Evolutionary conservation across 1,284 basidiomycete species (phyloP), one percentile per base, ranked within the genome.

Genomic region (Malassezia pachydermatis): DNA sequence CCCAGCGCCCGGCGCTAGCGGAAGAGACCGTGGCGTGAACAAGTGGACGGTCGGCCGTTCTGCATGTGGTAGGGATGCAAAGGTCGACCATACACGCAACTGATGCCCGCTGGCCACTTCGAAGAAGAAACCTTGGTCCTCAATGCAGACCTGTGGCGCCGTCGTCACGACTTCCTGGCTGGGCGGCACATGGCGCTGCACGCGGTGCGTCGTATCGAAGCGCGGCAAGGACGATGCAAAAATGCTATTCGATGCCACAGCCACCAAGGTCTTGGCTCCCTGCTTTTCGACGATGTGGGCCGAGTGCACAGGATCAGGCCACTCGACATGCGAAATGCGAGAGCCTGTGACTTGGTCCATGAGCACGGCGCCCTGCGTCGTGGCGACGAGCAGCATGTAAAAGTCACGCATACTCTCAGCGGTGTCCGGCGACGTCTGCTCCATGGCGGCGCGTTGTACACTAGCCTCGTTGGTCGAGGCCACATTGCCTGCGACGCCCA

Each of bases 81-180:
- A 62, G 23, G 55, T 51, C 9, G 65, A 61, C 65, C 65, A 70
- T 5, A 68, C 33, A 5, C 62, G 57, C 30, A 65, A 57, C 45
- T 70, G 65, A 5, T 63, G 53, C 34, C 58, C 62, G 46, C 59
- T 57, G 37, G 45, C 51, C 4, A 63, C 46, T 52, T 70, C 65
- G 33, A 67, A 33, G 41, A 67, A 62, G 50, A 65, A 62, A 35
- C 67, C 67, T 13, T 58, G 46, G 10, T 41, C 16, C 37, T 60
- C 63, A 28, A 67, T 47, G 10, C 48, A 57, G 42, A 62, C 45
- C 14, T 23, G 14, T 2, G 39, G 45, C 25, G 35, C 28, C 11
- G 35, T 25, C 9, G 47, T 22, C 5, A 45, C 43, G 5, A 40
- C 32, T 36, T 64, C 62, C 27, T 57, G 58, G 1, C 51, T 43